Evolutionary conservation across 2,329 filamentous ascomycete species (phyloP).

Genomic region (Chrysosporium queenslandicum): DNA sequence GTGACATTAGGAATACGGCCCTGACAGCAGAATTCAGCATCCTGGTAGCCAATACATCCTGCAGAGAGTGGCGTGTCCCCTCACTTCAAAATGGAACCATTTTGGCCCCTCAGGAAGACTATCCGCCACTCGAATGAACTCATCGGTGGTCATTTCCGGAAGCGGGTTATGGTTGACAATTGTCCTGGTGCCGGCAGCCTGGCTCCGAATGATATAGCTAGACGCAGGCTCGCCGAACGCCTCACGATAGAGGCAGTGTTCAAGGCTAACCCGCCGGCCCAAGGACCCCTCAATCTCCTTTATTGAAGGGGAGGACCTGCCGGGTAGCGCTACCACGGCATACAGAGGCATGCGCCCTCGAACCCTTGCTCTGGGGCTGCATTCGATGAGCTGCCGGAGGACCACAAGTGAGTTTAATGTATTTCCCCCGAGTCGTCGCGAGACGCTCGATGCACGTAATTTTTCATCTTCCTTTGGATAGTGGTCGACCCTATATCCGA

Average conservation of each 20-base stretch:
- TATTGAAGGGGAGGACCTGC: constrained; percentile 42
- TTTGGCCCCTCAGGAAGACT: constrained; percentile 28
- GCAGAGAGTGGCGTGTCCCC: constrained; percentile 11
- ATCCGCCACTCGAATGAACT: constrained; percentile 45
- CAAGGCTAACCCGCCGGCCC: constrained; percentile 40
- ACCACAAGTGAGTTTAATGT: constrained; percentile 63
- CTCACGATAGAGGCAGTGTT: constrained; percentile 51
- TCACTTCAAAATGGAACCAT: constrained; percentile 66
- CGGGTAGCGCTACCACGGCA: constrained; percentile 45
- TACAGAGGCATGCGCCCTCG: constrained; percentile 25
- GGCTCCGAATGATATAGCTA: constrained; percentile 59
- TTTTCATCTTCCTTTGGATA: constrained; percentile 65
- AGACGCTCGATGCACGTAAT: constrained; percentile 52
- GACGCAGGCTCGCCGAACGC: constrained; percentile 50
- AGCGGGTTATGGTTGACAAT: constrained; percentile 61
- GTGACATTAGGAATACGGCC: constrained; percentile 56
- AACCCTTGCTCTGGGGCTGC: constrained; percentile 1
- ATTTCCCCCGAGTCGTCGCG: constrained; percentile 59
- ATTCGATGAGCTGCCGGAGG: constrained; percentile 50
- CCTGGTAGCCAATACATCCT: not conserved
- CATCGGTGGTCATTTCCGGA: constrained; percentile 54
- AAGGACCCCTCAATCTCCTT: constrained; percentile 48
- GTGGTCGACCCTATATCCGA: constrained; percentile 46
- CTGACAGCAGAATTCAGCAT: constrained; percentile 23
- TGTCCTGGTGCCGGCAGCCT: constrained; percentile 51